Conservation (phyloP, 129 eudicot genomes). For the Escallonia herrerae region DNA sequence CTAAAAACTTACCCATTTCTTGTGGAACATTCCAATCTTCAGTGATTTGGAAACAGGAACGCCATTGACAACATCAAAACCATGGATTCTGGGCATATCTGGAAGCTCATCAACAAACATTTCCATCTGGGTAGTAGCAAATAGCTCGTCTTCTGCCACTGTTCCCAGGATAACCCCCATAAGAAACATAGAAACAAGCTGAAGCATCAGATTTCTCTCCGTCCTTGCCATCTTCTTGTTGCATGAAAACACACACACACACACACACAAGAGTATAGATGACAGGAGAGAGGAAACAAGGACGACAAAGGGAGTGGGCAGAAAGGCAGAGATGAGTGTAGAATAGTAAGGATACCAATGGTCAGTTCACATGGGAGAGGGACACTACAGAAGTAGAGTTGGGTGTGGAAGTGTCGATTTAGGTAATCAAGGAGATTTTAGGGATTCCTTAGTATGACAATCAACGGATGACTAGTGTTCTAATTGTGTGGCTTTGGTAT, state of each 20-base stretch:
- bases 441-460: too few species aligned
- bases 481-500: too few species aligned
- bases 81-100: slow-evolving; percentile 69
- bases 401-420: too few species aligned
- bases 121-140: slow-evolving; percentile 37
- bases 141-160: slow-evolving; percentile 27
- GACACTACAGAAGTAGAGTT: too few species aligned
- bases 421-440: too few species aligned
- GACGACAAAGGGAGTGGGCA: too few species aligned
- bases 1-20: slow-evolving; percentile 51
- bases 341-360: too few species aligned
- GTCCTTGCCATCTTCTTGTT: neutral
- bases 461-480: too few species aligned
- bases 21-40: slow-evolving; percentile 67
- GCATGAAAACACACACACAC: neutral
- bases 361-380: too few species aligned
- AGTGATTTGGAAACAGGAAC: slow-evolving; percentile 37
- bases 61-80: slow-evolving; percentile 40
- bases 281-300: too few species aligned
- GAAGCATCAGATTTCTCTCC: neutral
- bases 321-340: too few species aligned
- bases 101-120: slow-evolving; percentile 85
- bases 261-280: neutral
- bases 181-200: neutral
- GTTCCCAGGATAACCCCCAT: neutral